Percentiles rank a stretch among this genome's conserved stretches.
Conservation (phyloP, 2,329 filamentous ascomycete species). For the Pochonia chlamydosporia region DNA sequence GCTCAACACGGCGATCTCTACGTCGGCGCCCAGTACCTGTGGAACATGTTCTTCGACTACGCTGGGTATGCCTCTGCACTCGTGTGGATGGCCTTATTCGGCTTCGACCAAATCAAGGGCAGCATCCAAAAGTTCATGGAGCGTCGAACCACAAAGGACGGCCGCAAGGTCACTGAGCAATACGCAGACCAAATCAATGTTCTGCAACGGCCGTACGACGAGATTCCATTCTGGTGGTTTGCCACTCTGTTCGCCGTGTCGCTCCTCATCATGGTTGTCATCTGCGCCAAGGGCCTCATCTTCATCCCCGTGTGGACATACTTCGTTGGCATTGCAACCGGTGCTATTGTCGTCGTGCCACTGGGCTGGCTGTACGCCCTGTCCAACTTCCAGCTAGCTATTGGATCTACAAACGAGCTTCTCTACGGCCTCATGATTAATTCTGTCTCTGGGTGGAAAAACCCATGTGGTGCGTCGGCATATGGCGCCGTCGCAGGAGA, state of each 20-base stretch:
- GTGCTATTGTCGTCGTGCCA: constrained; percentile 49
- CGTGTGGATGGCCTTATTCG: constrained; percentile 53
- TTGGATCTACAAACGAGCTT: constrained; percentile 55
- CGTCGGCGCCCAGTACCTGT: constrained; percentile 51
- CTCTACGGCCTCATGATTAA: constrained; percentile 56
- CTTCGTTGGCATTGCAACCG: constrained; percentile 49
- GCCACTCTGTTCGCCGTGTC: constrained; percentile 41
- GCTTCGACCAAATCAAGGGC: constrained; percentile 39
- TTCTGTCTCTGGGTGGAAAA: constrained; percentile 41
- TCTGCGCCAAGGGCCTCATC: constrained; percentile 43
- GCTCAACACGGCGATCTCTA: constrained; percentile 48
- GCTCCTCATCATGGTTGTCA: constrained; percentile 42
- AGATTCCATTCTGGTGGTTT: constrained; percentile 57
- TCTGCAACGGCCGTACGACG: constrained; percentile 49
- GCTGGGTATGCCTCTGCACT: constrained; percentile 53
- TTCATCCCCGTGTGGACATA: constrained; percentile 57
- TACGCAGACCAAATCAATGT: constrained; percentile 55
- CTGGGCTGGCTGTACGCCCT: constrained; percentile 55
- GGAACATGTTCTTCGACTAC: constrained; percentile 56
- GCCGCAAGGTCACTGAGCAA: constrained; percentile 42
- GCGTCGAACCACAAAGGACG: constrained; percentile 23
- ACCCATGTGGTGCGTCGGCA: constrained; percentile 51
- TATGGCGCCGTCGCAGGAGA: constrained; percentile 56
- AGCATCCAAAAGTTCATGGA: constrained; percentile 38
- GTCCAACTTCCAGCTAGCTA: constrained; percentile 47